Evolutionary conservation across 1,139 yeast species (phyloP).

Genomic region (Geotrichum europaeum): DNA sequence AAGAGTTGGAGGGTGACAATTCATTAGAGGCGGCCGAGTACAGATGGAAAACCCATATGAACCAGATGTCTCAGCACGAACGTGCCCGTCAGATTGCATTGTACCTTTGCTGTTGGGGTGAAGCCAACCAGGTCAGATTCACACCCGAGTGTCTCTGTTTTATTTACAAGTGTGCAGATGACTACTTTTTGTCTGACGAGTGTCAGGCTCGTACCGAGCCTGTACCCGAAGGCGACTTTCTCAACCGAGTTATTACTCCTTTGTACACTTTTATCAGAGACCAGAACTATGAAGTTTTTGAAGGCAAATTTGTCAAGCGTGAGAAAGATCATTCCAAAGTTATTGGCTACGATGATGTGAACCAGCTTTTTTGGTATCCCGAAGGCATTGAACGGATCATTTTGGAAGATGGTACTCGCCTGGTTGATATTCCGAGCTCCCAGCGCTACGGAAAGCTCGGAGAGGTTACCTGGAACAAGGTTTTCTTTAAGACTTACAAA

Average conservation of each 20-base stretch:
- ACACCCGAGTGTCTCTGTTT: constrained; percentile 89
- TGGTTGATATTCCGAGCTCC: constrained; percentile 82
- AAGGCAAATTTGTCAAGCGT: constrained; percentile 94
- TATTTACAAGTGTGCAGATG: constrained; percentile 87
- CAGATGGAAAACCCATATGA: constrained; percentile 79
- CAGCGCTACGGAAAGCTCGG: constrained; percentile 88
- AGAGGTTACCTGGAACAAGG: constrained; percentile 87
- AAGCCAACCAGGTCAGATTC: constrained; percentile 94
- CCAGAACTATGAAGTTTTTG: constrained; percentile 90
- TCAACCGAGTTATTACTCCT: constrained; percentile 89
- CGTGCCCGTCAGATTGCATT: constrained; percentile 86
- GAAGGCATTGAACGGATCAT: constrained; percentile 94
- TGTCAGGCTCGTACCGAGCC: constrained; percentile 77
- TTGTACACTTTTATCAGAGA: constrained; percentile 83
- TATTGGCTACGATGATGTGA: constrained; percentile 96
- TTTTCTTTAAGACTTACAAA: constrained; percentile 91
- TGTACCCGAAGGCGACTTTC: constrained; percentile 89
- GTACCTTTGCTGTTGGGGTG: constrained; percentile 94
- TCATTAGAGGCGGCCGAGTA: constrained; percentile 73
- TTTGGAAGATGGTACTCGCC: constrained; percentile 83
- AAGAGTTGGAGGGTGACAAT: constrained; percentile 83
- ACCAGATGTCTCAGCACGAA: constrained; percentile 59
- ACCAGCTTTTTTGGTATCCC: constrained; percentile 98
- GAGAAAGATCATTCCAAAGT: constrained; percentile 92
- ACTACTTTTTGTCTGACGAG: constrained; percentile 78